phyloP scores from a whole-genome alignment of 2,329 filamentous ascomycete genomes.

The Diaporthe citri region DNA sequence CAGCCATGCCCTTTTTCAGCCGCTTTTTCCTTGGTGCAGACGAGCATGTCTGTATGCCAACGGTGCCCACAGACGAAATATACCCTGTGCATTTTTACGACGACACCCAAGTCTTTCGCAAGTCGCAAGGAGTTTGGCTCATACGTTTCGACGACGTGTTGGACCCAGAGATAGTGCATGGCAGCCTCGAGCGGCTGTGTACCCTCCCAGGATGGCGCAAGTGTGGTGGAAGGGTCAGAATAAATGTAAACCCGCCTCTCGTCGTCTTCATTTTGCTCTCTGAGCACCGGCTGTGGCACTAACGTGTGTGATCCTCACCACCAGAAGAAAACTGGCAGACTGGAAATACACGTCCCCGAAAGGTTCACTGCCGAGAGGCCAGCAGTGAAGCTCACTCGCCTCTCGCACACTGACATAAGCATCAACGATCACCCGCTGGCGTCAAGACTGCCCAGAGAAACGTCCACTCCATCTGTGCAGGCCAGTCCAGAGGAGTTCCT shows the following conservation, averaged over 20 bases:
- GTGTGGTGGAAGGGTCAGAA: slow-evolving; percentile 45
- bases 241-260: slow-evolving; percentile 39
- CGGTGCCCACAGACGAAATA: slow-evolving; percentile 34
- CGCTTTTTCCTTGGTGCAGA: background rate
- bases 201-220: slow-evolving; percentile 45
- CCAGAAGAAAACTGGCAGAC: slow-evolving; percentile 44
- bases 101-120: slow-evolving; percentile 43
- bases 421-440: slow-evolving; percentile 52
- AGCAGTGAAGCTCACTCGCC: slow-evolving; percentile 50
- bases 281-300: background rate
- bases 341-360: slow-evolving; percentile 57
- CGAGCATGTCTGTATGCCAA: background rate
- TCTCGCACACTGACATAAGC: slow-evolving; percentile 43
- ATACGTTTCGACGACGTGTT: slow-evolving; percentile 48
- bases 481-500: slow-evolving; percentile 44
- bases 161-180: slow-evolving; percentile 42
- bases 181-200: slow-evolving; percentile 31
- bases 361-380: slow-evolving; percentile 51
- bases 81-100: slow-evolving; percentile 46
- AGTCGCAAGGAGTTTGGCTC: slow-evolving; percentile 44
- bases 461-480: slow-evolving; percentile 44
- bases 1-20: background rate
- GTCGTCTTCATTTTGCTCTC: background rate
- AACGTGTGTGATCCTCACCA: background rate
- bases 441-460: slow-evolving; percentile 46